A percentile compares a stretch with the other conserved stretches of the same genome.
Conservation (phyloP, 176 grass and related monocot genomes). For the Eleusine indica region DNA sequence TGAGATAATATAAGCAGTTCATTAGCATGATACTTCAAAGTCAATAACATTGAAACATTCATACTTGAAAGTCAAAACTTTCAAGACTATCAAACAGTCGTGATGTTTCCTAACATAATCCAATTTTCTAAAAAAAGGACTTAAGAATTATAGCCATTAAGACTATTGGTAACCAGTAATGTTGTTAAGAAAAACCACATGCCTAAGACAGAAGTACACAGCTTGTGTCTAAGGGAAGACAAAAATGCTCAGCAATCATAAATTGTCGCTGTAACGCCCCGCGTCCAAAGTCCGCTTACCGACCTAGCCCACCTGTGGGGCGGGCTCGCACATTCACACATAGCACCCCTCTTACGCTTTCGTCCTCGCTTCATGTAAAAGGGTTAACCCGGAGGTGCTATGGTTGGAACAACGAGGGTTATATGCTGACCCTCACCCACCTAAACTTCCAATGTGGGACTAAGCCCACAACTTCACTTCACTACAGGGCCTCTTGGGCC, state of each 20-base stretch:
- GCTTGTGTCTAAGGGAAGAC: neutral
- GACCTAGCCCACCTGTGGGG: no score
- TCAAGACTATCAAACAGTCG: neutral
- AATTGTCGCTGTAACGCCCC: no score
- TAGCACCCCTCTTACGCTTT: no score
- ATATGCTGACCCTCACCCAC: no score
- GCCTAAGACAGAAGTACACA: neutral
- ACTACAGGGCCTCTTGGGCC: no score
- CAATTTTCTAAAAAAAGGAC: conserved; percentile 3
- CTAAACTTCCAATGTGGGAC: no score
- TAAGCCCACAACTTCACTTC: no score
- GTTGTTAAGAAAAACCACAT: neutral
- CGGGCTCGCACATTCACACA: no score
- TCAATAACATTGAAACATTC: conserved; percentile 26
- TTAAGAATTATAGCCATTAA: conserved; percentile 24
- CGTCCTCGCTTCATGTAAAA: no score
- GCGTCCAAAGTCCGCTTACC: no score
- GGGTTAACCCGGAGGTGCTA: no score
- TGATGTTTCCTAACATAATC: neutral
- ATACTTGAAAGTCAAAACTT: conserved; percentile 2
- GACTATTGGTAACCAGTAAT: neutral
- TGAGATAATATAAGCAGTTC: conserved; percentile 34
- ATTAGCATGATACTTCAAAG: conserved; percentile 38
- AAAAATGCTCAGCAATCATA: neutral
- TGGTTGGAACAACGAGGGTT: no score